phyloP scores from a whole-genome alignment of 805 yeast genomes.

The Alloascoidea hylecoeti region DNA sequence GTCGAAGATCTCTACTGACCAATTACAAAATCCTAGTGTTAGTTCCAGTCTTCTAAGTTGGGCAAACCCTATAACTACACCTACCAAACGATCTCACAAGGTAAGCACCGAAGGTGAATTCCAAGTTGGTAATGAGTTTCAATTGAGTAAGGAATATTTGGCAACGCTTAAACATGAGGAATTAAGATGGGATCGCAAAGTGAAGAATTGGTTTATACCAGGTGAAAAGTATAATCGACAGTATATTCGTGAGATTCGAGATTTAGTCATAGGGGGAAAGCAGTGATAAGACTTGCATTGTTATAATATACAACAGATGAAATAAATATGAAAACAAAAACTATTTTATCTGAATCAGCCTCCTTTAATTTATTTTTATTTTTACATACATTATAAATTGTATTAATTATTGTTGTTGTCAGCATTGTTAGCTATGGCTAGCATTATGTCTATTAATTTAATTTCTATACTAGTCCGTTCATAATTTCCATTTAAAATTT shows the following conservation, averaged over 20 bases:
- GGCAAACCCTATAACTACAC: neutral
- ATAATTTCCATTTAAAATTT: too few relatives aligned
- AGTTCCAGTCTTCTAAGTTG: neutral
- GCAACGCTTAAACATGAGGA: conserved; percentile 16
- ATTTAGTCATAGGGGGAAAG: conserved; percentile 14
- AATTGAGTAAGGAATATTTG: conserved; percentile 12
- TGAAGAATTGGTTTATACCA: conserved; percentile 17
- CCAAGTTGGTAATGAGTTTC: conserved; percentile 18
- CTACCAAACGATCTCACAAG: conserved; percentile 2
- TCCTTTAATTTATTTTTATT: too few relatives aligned
- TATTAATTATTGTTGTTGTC: too few relatives aligned
- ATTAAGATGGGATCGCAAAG: conserved; percentile 18
- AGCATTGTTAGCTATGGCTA: too few relatives aligned
- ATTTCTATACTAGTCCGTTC: too few relatives aligned
- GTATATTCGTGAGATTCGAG: conserved; percentile 17
- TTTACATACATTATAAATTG: too few relatives aligned
- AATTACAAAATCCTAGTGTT: conserved; percentile 3
- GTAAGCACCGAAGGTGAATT: conserved; percentile 13
- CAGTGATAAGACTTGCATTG: too few relatives aligned
- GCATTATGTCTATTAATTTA: too few relatives aligned
- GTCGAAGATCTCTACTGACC: neutral
- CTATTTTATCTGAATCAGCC: too few relatives aligned
- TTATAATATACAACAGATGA: too few relatives aligned
- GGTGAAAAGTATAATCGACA: conserved; percentile 11
- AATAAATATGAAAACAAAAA: too few relatives aligned